Conservation (phyloP, 768 basidiomycete genomes). For the Lentinula detonsa region DNA sequence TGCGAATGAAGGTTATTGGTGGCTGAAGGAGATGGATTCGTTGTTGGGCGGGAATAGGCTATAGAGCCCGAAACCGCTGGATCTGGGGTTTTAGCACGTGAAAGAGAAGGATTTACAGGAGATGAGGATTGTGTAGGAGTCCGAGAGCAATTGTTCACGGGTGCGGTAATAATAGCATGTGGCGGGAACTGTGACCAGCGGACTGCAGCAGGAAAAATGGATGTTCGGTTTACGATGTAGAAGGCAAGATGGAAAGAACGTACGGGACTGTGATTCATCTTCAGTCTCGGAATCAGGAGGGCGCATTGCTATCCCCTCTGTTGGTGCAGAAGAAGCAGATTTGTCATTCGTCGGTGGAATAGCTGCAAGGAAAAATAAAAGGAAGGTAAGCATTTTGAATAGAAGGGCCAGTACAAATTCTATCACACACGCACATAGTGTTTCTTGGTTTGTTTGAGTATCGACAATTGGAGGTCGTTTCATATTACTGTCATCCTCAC, state of each 20-base stretch:
- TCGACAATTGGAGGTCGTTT: neutral
- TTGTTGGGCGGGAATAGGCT: neutral
- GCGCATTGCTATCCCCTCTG: too few species aligned
- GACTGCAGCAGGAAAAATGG: neutral
- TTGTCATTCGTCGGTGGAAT: neutral
- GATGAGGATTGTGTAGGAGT: neutral
- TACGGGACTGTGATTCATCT: slow-evolving; percentile 3
- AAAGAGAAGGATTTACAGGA: neutral
- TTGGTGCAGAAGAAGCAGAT: neutral
- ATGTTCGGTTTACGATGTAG: neutral
- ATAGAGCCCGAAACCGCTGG: neutral
- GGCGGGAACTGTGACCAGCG: neutral
- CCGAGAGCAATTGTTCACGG: neutral
- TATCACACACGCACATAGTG: neutral
- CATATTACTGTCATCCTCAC: neutral
- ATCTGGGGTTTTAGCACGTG: neutral
- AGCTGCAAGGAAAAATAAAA: neutral
- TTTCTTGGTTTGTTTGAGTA: neutral
- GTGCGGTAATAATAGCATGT: neutral
- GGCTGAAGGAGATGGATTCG: neutral
- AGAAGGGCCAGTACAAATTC: neutral
- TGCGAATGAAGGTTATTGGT: neutral
- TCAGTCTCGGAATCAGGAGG: neutral
- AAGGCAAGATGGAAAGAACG: neutral
- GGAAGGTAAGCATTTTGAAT: neutral